Evolutionary conservation across 495 filamentous ascomycete species (phyloP).

Genomic region (Beverwykella pulmonaria): DNA sequence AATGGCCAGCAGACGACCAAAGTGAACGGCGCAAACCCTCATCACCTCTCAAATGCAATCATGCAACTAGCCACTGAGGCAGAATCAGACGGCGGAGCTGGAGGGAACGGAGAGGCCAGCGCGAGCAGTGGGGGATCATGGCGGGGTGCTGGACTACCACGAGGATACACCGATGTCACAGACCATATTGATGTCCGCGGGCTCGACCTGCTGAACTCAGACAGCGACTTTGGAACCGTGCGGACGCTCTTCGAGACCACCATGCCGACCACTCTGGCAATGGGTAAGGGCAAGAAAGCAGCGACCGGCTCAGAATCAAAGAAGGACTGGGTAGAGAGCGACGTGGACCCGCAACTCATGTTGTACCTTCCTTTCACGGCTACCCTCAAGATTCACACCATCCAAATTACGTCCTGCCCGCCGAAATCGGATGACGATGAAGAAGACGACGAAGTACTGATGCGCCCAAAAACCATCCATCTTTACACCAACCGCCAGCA

Average conservation of each 20-base stretch:
- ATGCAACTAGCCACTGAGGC: constrained; percentile 73
- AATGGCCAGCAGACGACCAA: constrained; percentile 66
- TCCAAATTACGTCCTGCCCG: constrained; percentile 84
- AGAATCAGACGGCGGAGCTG: constrained; percentile 51
- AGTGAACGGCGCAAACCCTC: constrained; percentile 72
- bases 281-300: constrained; percentile 55
- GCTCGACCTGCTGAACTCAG: constrained; percentile 83
- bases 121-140: constrained; percentile 51
- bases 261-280: constrained; percentile 66
- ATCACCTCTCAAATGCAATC: constrained; percentile 68
- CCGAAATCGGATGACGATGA: constrained; percentile 48
- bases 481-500: constrained; percentile 85
- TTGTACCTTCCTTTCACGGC: constrained; percentile 89
- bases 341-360: constrained; percentile 98
- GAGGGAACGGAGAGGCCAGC: constrained; percentile 49
- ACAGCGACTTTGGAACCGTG: constrained; percentile 67
- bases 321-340: constrained; percentile 92
- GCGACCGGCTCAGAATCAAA: constrained; percentile 49
- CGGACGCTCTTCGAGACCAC: constrained; percentile 69
- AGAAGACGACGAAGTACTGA: constrained; percentile 69
- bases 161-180: constrained; percentile 82
- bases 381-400: constrained; percentile 84
- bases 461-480: constrained; percentile 82
- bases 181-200: constrained; percentile 76
- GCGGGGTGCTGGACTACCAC: constrained; percentile 73